Base-by-base conservation (phyloP, 176 grass and related monocot genomes). In the Eremochloa ophiuroides region DNA sequence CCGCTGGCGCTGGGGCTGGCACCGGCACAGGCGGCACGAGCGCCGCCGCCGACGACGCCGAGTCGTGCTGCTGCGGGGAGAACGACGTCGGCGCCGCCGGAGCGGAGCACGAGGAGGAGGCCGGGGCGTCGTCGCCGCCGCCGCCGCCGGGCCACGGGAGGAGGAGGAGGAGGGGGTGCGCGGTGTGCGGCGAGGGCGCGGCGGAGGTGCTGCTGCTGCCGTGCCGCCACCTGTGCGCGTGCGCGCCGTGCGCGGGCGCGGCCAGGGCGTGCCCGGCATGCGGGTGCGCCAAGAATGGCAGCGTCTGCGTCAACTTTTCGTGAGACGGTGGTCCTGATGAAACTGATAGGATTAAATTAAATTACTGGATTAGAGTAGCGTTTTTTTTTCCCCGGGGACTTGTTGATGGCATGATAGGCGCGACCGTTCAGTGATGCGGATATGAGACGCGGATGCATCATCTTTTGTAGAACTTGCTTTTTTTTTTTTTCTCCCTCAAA, bases 221-320 rank as follows among this genome's bases (percentile, higher is more conserved):
- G 39, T 94, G 95, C 71, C 81, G 90, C 30, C 95, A 98, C 79
- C 86, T 98, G 23, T 89, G 87, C 76, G 83, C 84, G 61, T 94
- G 95, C 86, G 72, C 66, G 56, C 29, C 90, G 44, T 98, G 95
- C 79, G 95, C 69, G 1, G 75, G 60, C 20, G 66, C 60, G 47
- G 81, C 82, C 23, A n/a, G 22, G 33, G 69, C 88, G 35, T 98
- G 95, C 81, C 92, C 90, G 27, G 62, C 71, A 42, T 98, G 94
- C 76, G 87, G 89, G 20, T 81, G 71, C 74, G 56, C 64, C 70
- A 92, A 91, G 59, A 91, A 76, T 9, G 90, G 90, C 67, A 86
- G 26, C 68, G 80, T 98, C 66, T 70, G 78, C 82, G 84, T 98
- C 74, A 98, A 94, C 78, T 83, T 93, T 75, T 74, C 86, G n/a